Percentiles rank a stretch among this genome's conserved stretches.
Conservation (phyloP, 345 rosid species). For the Limnanthes douglasii region DNA sequence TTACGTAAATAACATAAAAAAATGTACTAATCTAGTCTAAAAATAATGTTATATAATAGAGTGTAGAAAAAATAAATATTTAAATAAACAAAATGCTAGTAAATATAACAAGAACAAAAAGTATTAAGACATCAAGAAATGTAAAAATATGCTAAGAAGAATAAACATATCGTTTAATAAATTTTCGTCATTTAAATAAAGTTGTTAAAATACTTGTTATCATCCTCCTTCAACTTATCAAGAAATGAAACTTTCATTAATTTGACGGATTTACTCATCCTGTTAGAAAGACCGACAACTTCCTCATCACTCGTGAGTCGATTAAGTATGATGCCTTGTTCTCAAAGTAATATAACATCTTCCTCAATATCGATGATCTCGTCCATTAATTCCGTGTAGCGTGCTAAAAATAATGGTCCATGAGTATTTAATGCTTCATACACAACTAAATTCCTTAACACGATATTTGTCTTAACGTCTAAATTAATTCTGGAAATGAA, state of each 20-base stretch:
- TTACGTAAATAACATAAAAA: no score
- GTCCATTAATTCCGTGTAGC: constrained; percentile 65
- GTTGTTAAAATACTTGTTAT: constrained; percentile 37
- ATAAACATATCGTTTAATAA: constrained; percentile 27
- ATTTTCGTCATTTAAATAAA: constrained; percentile 27
- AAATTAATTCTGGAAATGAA: constrained; percentile 44
- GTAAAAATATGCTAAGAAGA: constrained; percentile 57
- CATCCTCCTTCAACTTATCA: constrained; percentile 63
- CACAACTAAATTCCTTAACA: constrained; percentile 59
- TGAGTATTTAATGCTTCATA: constrained; percentile 47
- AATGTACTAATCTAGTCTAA: no score
- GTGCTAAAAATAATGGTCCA: constrained; percentile 53
- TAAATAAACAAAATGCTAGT: constrained; percentile 30
- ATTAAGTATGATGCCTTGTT: constrained; percentile 43
- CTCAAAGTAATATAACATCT: constrained; percentile 56
- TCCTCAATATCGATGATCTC: constrained; percentile 58
- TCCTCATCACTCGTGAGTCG: constrained; percentile 52
- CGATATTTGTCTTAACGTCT: constrained; percentile 41
- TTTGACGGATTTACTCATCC: constrained; percentile 57
- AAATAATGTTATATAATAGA: no score
- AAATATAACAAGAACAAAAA: constrained; percentile 32
- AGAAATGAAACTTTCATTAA: constrained; percentile 45
- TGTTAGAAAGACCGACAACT: constrained; percentile 64
- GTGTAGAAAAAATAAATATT: no score
- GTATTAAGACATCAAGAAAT: constrained; percentile 26